phyloP scores from a whole-genome alignment of 1,284 basidiomycete species.

The Ustilago xerochloae region DNA sequence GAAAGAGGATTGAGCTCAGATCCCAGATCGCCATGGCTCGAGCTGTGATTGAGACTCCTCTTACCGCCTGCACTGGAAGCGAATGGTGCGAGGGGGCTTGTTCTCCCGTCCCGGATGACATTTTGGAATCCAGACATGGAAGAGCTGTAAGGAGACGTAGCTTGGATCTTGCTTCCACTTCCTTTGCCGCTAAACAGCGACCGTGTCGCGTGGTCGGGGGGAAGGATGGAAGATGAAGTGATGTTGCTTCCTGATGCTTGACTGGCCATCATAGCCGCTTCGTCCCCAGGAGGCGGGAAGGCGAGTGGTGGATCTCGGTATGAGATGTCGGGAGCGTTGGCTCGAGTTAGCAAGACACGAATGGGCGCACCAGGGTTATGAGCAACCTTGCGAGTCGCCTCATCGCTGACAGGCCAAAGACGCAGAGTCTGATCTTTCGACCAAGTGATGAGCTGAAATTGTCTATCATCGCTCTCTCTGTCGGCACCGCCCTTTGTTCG shows the following conservation, averaged over 20 bases:
- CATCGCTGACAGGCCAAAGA: conserved; percentile 86
- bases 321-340: conserved; percentile 62
- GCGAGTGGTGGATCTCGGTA: conserved; percentile 51
- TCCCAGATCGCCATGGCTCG: conserved; percentile 40
- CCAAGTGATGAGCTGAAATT: conserved; percentile 83
- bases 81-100: conserved; percentile 31
- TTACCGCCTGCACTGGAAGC: conserved; percentile 21
- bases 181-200: conserved; percentile 52
- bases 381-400: conserved; percentile 72
- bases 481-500: conserved; percentile 74
- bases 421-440: conserved; percentile 91
- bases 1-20: conserved; percentile 28
- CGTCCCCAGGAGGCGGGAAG: conserved; percentile 10
- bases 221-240: conserved; percentile 44
- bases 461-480: conserved; percentile 54
- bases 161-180: conserved; percentile 43
- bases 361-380: conserved; percentile 72
- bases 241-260: conserved; percentile 44
- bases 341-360: conserved; percentile 71
- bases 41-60: conserved; percentile 41
- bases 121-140: conserved; percentile 47
- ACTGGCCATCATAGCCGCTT: conserved; percentile 21
- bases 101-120: conserved; percentile 31
- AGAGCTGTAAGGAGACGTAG: conserved; percentile 44
- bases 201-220: conserved; percentile 42